These are phyloP conservation scores for Geranomyces michiganensis DNA, from an alignment of 192 early-diverging fungal species.

Conservation along the genomic window DNA sequence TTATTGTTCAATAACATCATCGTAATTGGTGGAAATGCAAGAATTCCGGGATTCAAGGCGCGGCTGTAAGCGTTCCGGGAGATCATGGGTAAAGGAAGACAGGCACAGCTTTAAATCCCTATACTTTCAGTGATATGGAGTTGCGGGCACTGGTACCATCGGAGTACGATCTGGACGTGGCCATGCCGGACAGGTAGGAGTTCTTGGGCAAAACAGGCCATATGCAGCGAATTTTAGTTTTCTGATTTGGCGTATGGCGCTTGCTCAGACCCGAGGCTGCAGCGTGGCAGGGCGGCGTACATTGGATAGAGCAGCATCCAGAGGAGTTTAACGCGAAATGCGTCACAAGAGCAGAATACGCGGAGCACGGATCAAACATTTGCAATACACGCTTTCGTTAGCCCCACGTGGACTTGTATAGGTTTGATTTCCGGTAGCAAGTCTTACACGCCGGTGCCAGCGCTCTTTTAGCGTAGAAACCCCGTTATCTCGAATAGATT, in stretches of 20 bases:
- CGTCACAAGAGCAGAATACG: constrained; percentile 65
- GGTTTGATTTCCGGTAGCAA: too few relatives aligned
- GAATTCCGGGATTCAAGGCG: constrained; percentile 62
- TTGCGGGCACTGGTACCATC: constrained; percentile 58
- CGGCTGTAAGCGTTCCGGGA: constrained; percentile 53
- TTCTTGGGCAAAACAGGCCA: not conserved
- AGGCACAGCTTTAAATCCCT: not conserved
- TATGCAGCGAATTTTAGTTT: not conserved
- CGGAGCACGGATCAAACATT: constrained; percentile 53
- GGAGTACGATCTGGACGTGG: constrained; percentile 60
- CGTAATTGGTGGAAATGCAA: constrained; percentile 68
- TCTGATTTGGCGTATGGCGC: not conserved
- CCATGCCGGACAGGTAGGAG: constrained; percentile 61
- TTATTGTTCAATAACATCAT: constrained; percentile 70
- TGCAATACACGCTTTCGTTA: constrained; percentile 10
- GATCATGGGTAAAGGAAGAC: not conserved
- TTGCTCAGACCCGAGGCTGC: constrained; percentile 55
- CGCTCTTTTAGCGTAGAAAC: too few relatives aligned
- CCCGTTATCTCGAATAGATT: too few relatives aligned
- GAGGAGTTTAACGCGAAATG: constrained; percentile 50
- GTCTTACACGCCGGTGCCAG: too few relatives aligned
- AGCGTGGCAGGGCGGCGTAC: constrained; percentile 61
- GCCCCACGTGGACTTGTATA: too few relatives aligned
- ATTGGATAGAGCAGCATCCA: constrained; percentile 39
- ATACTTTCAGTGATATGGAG: constrained; percentile 39